Conservation (phyloP, 2,329 filamentous ascomycete genomes). For the Microdochium paspali region DNA sequence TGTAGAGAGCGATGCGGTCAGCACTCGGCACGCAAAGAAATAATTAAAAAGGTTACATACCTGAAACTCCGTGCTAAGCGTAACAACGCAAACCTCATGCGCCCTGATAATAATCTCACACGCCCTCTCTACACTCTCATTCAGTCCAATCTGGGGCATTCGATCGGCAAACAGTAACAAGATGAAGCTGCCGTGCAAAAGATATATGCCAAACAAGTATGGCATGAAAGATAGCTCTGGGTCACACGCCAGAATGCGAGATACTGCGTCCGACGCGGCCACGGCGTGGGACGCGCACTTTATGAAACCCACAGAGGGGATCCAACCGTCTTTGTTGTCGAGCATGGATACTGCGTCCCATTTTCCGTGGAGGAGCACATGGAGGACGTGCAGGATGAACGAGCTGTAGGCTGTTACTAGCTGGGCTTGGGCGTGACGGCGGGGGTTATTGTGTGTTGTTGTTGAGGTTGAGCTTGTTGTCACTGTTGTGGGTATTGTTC, state of each 20-base stretch:
- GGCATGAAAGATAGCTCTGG: slow-evolving; percentile 92
- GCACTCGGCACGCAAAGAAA: too few species aligned
- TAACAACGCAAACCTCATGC: slow-evolving; percentile 88
- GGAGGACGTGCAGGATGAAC: slow-evolving; percentile 88
- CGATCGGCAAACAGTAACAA: slow-evolving; percentile 68
- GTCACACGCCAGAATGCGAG: slow-evolving; percentile 80
- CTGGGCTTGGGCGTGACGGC: not conserved
- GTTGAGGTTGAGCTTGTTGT: not conserved
- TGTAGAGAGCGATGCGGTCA: slow-evolving; percentile 9
- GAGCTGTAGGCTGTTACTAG: slow-evolving; percentile 53
- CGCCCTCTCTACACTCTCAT: slow-evolving; percentile 75
- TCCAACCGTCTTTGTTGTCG: slow-evolving; percentile 38
- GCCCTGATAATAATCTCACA: slow-evolving; percentile 90
- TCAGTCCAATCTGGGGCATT: slow-evolving; percentile 51
- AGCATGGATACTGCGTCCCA: slow-evolving; percentile 53
- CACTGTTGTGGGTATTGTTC: not conserved
- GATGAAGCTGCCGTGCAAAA: slow-evolving; percentile 86
- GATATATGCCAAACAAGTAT: slow-evolving; percentile 91
- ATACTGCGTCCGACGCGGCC: slow-evolving; percentile 77
- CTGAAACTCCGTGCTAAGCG: slow-evolving; percentile 89
- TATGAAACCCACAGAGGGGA: slow-evolving; percentile 32
- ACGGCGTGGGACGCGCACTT: slow-evolving; percentile 65
- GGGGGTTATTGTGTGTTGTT: not conserved
- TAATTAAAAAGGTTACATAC: slow-evolving; percentile 50
- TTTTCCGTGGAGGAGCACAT: slow-evolving; percentile 81